Evolutionary conservation across 768 basidiomycete genomes (phyloP).

Genomic region (Sporobolomyces pararoseus): DNA sequence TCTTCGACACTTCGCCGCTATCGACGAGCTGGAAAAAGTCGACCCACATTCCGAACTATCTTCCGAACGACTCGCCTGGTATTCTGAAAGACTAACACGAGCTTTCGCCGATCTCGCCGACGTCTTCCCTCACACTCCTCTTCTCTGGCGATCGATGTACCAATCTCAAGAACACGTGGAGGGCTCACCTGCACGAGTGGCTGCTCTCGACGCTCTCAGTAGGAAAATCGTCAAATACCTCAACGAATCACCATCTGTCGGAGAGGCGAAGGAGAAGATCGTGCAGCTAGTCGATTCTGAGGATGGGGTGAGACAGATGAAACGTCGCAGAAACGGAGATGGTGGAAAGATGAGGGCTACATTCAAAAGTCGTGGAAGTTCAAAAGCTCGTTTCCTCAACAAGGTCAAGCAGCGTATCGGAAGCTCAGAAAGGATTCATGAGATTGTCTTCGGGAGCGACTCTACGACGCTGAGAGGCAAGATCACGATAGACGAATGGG

Average conservation of each 20-base stretch:
- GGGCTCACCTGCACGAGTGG: slow-evolving; percentile 23
- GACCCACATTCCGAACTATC: slow-evolving; percentile 16
- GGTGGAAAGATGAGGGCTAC: neutral
- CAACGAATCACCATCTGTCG: slow-evolving; percentile 11
- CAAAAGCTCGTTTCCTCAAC: slow-evolving; percentile 31
- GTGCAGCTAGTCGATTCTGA: neutral
- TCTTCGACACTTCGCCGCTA: slow-evolving; percentile 38
- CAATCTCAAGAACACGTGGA: slow-evolving; percentile 19
- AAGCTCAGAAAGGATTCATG: slow-evolving; percentile 16
- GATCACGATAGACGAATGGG: slow-evolving; percentile 39
- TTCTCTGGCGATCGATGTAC: slow-evolving; percentile 36
- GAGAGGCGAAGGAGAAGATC: slow-evolving; percentile 1
- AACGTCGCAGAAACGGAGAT: too few species aligned
- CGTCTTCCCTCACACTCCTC: slow-evolving; percentile 26
- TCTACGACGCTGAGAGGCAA: slow-evolving; percentile 8
- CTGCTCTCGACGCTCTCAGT: slow-evolving; percentile 36
- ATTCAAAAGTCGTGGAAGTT: neutral
- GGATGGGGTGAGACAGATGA: too few species aligned
- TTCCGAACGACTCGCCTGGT: slow-evolving; percentile 36
- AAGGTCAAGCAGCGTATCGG: slow-evolving; percentile 40
- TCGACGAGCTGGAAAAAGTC: slow-evolving; percentile 19
- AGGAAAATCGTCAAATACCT: slow-evolving; percentile 23
- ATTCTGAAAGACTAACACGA: slow-evolving; percentile 19
- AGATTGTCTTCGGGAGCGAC: slow-evolving; percentile 2
- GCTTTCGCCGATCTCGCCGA: slow-evolving; percentile 29